Base-by-base conservation (phyloP, 495 filamentous ascomycete genomes). In the Bryoglossum gracile region DNA sequence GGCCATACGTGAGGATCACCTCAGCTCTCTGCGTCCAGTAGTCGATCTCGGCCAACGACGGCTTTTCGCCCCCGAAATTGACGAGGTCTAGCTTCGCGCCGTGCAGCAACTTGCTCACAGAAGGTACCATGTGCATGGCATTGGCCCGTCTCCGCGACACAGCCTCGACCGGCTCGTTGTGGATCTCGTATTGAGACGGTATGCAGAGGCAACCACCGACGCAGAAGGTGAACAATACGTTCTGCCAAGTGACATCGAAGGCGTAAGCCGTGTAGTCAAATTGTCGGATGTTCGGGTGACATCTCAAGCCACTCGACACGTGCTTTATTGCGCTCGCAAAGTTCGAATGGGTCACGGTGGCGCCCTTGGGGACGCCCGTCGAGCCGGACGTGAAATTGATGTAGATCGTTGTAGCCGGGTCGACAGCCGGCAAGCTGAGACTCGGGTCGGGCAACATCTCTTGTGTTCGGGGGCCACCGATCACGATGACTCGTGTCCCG, bases 181-280 rank as follows among this genome's bases (percentile, higher is more conserved):
- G 44, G 16, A 61, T 62, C 43, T 74, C 71, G 0, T 48, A 22
- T 43, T 66, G 54, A 2, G 69, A 73, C 3, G 72, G 73, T 16
- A 77, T 55, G 47, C 71, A 75, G 28, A 77, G 61, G 49, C 72
- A 75, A 18, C 66, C 65, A 3, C 84, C 83, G 34, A 83, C 70
- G 46, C 78, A 76, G 1, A 87, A 57, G 0, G 87, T 78, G 55
- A 87, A 89, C 66, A 91, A 90, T 3, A 87, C 84, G 56, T 90
- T 84, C 46, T 89, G 89, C 0, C 89, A 76, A 0, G 82, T 88
- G 4, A 90, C 86, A 56, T 92, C 87, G 53, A 92, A 92, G 0
- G 84, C 40, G 19, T 36, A 47, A 6, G 44, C 21, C 4, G 32
- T 14, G 17, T 36, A 30, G 26, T 30, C 26, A 13, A 30, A 30